Conservation (phyloP, 2,329 filamentous ascomycete species). For the Aureobasidium uvarum region DNA sequence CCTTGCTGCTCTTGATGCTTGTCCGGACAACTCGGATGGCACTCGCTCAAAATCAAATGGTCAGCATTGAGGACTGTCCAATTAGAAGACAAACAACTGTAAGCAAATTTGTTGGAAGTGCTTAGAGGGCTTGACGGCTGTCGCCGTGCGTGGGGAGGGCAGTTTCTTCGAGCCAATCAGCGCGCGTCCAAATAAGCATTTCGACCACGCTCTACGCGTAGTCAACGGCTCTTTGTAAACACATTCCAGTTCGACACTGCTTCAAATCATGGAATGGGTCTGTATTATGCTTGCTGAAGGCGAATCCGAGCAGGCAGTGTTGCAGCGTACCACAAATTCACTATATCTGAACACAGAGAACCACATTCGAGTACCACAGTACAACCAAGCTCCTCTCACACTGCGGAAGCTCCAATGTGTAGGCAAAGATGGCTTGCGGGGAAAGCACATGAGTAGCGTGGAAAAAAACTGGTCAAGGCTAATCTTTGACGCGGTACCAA, state of each 20-base stretch:
- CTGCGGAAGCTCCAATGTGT: background rate
- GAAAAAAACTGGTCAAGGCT: slow-evolving; percentile 20
- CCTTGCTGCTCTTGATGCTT: background rate
- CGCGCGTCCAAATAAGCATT: slow-evolving; percentile 6
- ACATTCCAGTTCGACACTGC: background rate
- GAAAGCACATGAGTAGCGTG: slow-evolving; percentile 13
- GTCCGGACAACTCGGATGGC: background rate
- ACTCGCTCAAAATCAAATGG: background rate
- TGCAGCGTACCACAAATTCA: background rate
- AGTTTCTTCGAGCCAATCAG: slow-evolving; percentile 7
- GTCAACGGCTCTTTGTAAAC: slow-evolving; percentile 8
- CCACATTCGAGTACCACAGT: background rate
- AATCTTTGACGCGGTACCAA: slow-evolving; percentile 3
- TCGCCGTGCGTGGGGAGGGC: background rate
- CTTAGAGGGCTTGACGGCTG: slow-evolving; percentile 5
- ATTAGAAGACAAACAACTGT: background rate
- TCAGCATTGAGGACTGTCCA: slow-evolving; percentile 4
- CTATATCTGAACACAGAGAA: background rate
- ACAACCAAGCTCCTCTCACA: background rate
- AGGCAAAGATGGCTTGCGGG: slow-evolving; percentile 6
- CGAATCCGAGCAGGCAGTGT: background rate
- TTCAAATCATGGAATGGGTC: background rate
- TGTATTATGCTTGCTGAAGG: background rate
- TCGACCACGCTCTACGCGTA: background rate
- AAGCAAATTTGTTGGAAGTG: slow-evolving; percentile 4